Percentiles rank a stretch among this genome's conserved stretches.
These are phyloP conservation scores for Hibiscus mutabilis DNA, from an alignment of 345 rosid genomes.

Conservation along the genomic window DNA sequence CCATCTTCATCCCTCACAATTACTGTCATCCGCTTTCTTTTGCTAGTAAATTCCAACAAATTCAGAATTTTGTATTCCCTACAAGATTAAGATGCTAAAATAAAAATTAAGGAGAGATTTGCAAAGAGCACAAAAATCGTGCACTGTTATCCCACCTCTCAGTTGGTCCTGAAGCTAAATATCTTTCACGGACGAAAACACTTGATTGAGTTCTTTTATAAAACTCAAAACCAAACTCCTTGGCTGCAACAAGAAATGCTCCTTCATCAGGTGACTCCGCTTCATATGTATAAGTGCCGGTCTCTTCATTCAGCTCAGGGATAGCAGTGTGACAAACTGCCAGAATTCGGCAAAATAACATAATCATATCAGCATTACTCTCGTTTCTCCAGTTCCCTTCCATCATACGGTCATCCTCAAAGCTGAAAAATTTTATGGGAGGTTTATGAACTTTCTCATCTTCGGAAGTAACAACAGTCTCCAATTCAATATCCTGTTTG, in stretches of 20 bases:
- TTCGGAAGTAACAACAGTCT: constrained; percentile 43
- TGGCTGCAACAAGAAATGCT: constrained; percentile 73
- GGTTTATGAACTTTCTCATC: constrained; percentile 37
- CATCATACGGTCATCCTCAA: constrained; percentile 74
- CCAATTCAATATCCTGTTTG: constrained; percentile 66
- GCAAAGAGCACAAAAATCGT: constrained; percentile 4
- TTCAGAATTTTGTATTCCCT: constrained; percentile 91
- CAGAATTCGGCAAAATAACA: constrained; percentile 65
- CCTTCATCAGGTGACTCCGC: constrained; percentile 99
- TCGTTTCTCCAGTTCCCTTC: constrained; percentile 78
- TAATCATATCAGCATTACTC: constrained; percentile 45
- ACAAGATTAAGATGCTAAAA: constrained; percentile 24
- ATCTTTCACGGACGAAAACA: not conserved
- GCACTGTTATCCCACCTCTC: constrained; percentile 52
- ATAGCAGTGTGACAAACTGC: constrained; percentile 94
- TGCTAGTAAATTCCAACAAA: constrained; percentile 87
- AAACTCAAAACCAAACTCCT: not conserved
- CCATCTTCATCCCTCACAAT: constrained; percentile 73
- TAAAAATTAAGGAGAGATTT: constrained; percentile 5
- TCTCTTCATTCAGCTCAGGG: constrained; percentile 78
- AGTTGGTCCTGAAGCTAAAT: constrained; percentile 33
- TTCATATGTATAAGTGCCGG: constrained; percentile 64
- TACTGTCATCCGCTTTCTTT: constrained; percentile 94
- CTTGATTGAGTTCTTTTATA: not conserved
- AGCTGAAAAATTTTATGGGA: constrained; percentile 74